Evolutionary conservation across 2,329 filamentous ascomycete genomes (phyloP).

Genomic region (Aspergillus fischeri): DNA sequence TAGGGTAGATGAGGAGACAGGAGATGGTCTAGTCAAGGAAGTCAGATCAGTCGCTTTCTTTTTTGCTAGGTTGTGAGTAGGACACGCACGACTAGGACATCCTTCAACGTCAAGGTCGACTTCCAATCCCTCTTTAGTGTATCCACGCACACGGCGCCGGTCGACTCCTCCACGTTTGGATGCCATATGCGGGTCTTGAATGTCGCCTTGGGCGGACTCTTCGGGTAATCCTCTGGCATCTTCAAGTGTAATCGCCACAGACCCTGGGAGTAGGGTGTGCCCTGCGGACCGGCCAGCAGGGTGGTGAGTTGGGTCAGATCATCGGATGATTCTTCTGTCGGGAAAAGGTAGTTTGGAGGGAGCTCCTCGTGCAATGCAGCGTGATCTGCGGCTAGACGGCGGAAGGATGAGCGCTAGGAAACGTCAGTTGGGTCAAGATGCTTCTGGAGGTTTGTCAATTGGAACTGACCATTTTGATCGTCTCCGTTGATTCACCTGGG

Average conservation of each 20-base stretch:
- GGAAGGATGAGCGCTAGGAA: conserved; percentile 39
- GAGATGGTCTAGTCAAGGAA: conserved; percentile 47
- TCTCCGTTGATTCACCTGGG: neutral
- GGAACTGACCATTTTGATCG: neutral
- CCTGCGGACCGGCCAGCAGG: conserved; percentile 56
- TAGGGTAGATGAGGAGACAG: conserved; percentile 61
- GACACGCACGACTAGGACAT: conserved; percentile 50
- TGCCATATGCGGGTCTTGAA: conserved; percentile 62
- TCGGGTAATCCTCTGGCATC: conserved; percentile 55
- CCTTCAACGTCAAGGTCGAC: conserved; percentile 52
- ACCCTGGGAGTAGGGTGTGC: conserved; percentile 57
- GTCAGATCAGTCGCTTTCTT: neutral
- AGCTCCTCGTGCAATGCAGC: conserved; percentile 53
- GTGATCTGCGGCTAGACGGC: conserved; percentile 59
- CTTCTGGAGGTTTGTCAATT: neutral
- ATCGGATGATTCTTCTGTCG: conserved; percentile 41
- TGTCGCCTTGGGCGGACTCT: conserved; percentile 50
- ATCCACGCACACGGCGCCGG: conserved; percentile 60
- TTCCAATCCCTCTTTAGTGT: conserved; percentile 63
- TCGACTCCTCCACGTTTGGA: conserved; percentile 61
- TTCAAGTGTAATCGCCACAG: conserved; percentile 58
- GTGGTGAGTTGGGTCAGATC: conserved; percentile 56
- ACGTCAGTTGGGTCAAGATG: neutral
- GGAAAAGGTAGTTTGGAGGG: conserved; percentile 60
- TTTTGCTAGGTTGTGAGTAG: neutral